Base-by-base conservation (phyloP, 495 filamentous ascomycete species). In the Xylona heveae region DNA sequence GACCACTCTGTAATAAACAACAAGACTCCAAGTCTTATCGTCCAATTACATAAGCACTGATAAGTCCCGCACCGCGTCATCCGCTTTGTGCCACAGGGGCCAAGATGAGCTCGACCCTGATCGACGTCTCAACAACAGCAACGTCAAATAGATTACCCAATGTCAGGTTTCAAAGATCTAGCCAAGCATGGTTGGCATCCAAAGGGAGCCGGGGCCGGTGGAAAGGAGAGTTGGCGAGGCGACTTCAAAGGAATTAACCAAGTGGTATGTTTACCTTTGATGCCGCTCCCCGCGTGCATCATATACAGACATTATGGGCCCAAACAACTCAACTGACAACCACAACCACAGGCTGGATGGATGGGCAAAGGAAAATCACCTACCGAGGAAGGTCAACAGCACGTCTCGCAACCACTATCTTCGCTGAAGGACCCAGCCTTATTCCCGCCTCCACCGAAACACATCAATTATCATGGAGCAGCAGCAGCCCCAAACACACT, bases 391-490 rank as follows among this genome's bases (percentile, higher is more conserved):
- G 18, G 38, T 39, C 43, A 41, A 37, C 49, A 62, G 3, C 62
- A 75, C 44, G 54, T 65, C 39, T 68, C 80, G 12, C 55, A 59
- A 4, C 85, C 88, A 2, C 49, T 91, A n/a, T 64, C 71, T 3
- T 60, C 74, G 2, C 59, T 97, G 13, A 73, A 74, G 43, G 88
- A 97, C 49, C 85, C 88, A 1, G 48, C 68, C 0, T 63, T 72
- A 8, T 94, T 97, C 49, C 81, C 66, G 2, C 80, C 85, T 21
- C 85, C 85, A 14, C 85, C 85, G 3, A 91, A 74, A 39, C 62
- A 67, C 38, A 48, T 62, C 42, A 62, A 61, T 25, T 68, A 61
- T 38, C 55, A 71, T 44, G 59, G 64, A 10, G 52, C 51, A 1
- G 51, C 52, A 4, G 59, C 64, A 6, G 42, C 57, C 4, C 52